These are phyloP conservation scores for Simplicillium aogashimaense DNA, from an alignment of 2,329 filamentous ascomycete genomes.

Conservation along the genomic window DNA sequence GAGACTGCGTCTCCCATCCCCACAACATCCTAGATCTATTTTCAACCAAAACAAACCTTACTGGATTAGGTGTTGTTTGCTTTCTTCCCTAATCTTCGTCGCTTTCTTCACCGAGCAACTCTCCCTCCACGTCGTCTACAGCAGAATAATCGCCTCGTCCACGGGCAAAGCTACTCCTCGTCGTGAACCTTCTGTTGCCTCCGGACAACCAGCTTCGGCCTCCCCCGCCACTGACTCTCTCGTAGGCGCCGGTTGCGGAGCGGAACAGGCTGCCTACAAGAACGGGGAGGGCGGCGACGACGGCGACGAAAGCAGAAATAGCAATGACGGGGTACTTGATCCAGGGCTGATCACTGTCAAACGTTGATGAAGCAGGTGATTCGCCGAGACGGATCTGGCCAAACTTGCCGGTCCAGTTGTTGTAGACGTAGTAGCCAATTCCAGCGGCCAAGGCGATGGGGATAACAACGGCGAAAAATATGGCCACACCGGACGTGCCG, in stretches of 20 bases:
- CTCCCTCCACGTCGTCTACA: conserved; percentile 89
- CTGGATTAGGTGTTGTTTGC: conserved; percentile 15
- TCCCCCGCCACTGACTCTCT: conserved; percentile 34
- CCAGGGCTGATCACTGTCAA: conserved; percentile 66
- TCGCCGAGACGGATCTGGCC: conserved; percentile 89
- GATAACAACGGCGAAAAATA: conserved; percentile 79
- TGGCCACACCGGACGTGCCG: conserved; percentile 57
- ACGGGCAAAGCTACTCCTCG: conserved; percentile 78
- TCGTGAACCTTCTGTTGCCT: conserved; percentile 67
- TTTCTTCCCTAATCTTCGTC: conserved; percentile 59
- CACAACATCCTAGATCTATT: conserved; percentile 10
- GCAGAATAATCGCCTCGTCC: conserved; percentile 79
- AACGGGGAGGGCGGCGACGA: conserved; percentile 56
- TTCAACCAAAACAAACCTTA: too few species aligned
- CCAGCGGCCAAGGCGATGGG: conserved; percentile 62
- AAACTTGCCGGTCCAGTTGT: conserved; percentile 80
- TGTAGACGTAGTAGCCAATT: conserved; percentile 77
- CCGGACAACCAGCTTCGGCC: conserved; percentile 41
- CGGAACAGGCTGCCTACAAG: conserved; percentile 66
- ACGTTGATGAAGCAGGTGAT: conserved; percentile 25
- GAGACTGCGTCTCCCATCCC: not conserved
- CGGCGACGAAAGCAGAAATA: conserved; percentile 53
- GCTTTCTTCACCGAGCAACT: conserved; percentile 85
- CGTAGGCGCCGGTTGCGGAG: conserved; percentile 39
- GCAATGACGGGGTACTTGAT: conserved; percentile 75